These are phyloP conservation scores for Saposhnikovia divaricata DNA, from an alignment of 129 eudicot genomes.

Conservation along the genomic window DNA sequence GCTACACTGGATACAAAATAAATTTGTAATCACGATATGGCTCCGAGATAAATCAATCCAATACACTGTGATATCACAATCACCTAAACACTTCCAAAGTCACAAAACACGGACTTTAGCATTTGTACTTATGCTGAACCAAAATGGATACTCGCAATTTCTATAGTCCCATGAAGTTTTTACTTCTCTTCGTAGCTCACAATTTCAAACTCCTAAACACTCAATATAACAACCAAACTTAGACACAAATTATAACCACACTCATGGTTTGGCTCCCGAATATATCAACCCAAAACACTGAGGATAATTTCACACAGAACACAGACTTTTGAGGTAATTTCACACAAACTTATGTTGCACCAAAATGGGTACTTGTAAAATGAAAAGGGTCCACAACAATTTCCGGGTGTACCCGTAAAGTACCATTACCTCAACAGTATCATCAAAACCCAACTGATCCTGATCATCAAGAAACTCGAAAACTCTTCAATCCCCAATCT, in stretches of 20 bases:
- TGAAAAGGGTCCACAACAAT: slow-evolving; percentile 12
- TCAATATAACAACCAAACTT: slow-evolving; percentile 10
- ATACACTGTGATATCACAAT: neutral
- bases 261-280: neutral
- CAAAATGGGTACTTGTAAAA: slow-evolving; percentile 14
- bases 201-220: slow-evolving; percentile 22
- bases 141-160: slow-evolving; percentile 9
- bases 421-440: slow-evolving; percentile 11
- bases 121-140: slow-evolving; percentile 7
- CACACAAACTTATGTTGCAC: slow-evolving; percentile 8
- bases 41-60: neutral
- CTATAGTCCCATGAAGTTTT: slow-evolving; percentile 24
- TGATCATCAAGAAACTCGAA: slow-evolving; percentile 8
- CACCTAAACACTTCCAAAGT: neutral
- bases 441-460: slow-evolving; percentile 3
- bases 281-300: neutral
- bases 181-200: slow-evolving; percentile 10
- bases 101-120: neutral
- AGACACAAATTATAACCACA: neutral
- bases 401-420: slow-evolving; percentile 11
- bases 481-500: slow-evolving; percentile 6
- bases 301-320: neutral
- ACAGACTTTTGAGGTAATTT: neutral
- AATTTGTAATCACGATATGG: neutral
- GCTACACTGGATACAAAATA: slow-evolving; percentile 8